A percentile compares a stretch with the other conserved stretches of the same genome.
Conservation (phyloP, 371 early-diverging fungal genomes). For the Lichtheimia corymbifera region DNA sequence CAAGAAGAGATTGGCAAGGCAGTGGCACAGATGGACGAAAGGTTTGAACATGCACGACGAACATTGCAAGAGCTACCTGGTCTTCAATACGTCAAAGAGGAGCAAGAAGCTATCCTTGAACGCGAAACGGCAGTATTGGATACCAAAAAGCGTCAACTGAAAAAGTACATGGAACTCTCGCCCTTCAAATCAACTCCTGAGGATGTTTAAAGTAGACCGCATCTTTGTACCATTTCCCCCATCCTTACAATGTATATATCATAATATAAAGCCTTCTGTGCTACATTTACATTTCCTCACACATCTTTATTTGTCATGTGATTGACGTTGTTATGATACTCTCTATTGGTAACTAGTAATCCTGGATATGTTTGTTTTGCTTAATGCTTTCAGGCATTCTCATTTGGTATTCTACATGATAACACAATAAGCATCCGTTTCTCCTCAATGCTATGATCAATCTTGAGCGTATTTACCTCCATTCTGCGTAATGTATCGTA, state of each 20-base stretch:
- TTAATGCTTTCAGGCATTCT: conserved; percentile 75
- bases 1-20: conserved; percentile 48
- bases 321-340: conserved; percentile 7
- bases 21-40: conserved; percentile 43
- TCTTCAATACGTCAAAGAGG: conserved; percentile 45
- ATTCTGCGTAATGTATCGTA: conserved; percentile 97
- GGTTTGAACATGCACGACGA: conserved; percentile 38
- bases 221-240: too few species aligned
- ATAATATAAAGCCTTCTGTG: too few species aligned
- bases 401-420: conserved; percentile 65
- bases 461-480: conserved; percentile 55
- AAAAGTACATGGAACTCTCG: conserved; percentile 9
- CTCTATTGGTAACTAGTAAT: conserved; percentile 4
- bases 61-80: conserved; percentile 47
- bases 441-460: not conserved
- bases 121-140: conserved; percentile 33
- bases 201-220: too few species aligned
- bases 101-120: conserved; percentile 41
- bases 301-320: not conserved
- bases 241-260: too few species aligned
- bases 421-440: not conserved
- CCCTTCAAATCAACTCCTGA: not conserved
- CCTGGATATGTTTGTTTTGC: conserved; percentile 39
- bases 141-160: conserved; percentile 32
- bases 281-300: too few species aligned